Conservation (phyloP, 257 asterid genomes). For the Scutellaria barbata region DNA sequence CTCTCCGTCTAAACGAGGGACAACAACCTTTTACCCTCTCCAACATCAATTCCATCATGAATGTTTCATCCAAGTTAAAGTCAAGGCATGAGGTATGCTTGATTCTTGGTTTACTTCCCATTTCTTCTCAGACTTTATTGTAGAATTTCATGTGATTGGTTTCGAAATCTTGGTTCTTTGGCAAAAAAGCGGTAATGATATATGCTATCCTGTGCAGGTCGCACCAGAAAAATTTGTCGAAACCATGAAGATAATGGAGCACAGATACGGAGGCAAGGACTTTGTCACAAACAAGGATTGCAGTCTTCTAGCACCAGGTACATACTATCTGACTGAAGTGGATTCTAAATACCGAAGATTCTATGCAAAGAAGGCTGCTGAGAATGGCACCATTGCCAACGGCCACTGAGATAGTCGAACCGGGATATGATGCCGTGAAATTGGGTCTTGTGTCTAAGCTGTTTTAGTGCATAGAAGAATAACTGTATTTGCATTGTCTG, state of each 20-base stretch:
- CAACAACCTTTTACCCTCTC: constrained; percentile 85
- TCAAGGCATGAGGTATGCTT: constrained; percentile 80
- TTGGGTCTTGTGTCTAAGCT: constrained; percentile 34
- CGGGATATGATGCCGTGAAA: constrained; percentile 29
- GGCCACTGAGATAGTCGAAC: constrained; percentile 59
- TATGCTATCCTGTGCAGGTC: constrained; percentile 51
- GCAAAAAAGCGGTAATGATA: background rate
- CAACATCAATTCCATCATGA: constrained; percentile 76
- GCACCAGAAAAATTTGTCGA: constrained; percentile 87
- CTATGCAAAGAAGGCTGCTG: constrained; percentile 69
- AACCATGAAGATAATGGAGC: constrained; percentile 91
- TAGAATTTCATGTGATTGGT: background rate
- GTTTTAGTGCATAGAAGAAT: constrained; percentile 43
- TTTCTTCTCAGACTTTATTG: background rate
- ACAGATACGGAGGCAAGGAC: constrained; percentile 90
- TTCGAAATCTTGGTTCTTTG: background rate
- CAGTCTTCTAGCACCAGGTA: constrained; percentile 84
- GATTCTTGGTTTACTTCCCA: background rate
- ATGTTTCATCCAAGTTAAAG: constrained; percentile 76
- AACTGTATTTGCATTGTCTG: constrained; percentile 40
- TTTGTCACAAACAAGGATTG: constrained; percentile 77
- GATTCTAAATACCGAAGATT: constrained; percentile 91
- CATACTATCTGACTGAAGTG: constrained; percentile 90
- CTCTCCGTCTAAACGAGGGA: constrained; percentile 75
- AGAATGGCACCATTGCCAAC: constrained; percentile 59